Evolutionary conservation across 1,139 yeast species (phyloP).

Genomic region (Sugiyamaella novakii): DNA sequence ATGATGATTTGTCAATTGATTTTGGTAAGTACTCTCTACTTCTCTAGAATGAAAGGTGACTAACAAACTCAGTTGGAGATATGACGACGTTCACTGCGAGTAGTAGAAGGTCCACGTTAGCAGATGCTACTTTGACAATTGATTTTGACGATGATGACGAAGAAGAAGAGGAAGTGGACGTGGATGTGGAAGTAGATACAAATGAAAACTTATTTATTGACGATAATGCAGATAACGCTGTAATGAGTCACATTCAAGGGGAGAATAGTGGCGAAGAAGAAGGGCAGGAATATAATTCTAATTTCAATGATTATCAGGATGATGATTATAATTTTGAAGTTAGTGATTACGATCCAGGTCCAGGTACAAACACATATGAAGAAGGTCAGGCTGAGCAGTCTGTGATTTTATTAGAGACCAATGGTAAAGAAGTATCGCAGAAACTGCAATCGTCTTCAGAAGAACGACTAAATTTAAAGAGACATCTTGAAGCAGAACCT

Average conservation of each 20-base stretch:
- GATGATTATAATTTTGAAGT: constrained; percentile 8
- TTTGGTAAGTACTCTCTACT: constrained; percentile 7
- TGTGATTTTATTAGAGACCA: constrained; percentile 1
- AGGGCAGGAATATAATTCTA: neutral
- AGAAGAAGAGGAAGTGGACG: constrained; percentile 10
- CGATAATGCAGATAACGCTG: neutral
- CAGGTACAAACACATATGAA: neutral
- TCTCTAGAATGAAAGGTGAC: neutral
- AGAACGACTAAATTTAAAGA: too few species aligned
- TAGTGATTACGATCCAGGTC: constrained; percentile 3
- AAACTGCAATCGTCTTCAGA: neutral
- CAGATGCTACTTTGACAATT: constrained; percentile 11
- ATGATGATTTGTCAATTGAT: constrained; percentile 19
- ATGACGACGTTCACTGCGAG: constrained; percentile 6
- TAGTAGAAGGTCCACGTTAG: constrained; percentile 12
- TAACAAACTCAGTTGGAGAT: constrained; percentile 6
- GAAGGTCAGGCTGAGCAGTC: neutral
- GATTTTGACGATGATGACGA: constrained; percentile 13
- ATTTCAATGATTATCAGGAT: constrained; percentile 5
- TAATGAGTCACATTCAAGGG: neutral
- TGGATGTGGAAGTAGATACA: constrained; percentile 7
- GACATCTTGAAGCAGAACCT: too few species aligned
- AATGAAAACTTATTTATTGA: constrained; percentile 1
- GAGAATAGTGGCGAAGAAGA: too few species aligned
- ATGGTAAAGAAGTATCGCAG: neutral